Percentiles rank a stretch among this genome's conserved stretches.
phyloP scores from a whole-genome alignment of 83 land plant genomes.

The Picea mariana region DNA sequence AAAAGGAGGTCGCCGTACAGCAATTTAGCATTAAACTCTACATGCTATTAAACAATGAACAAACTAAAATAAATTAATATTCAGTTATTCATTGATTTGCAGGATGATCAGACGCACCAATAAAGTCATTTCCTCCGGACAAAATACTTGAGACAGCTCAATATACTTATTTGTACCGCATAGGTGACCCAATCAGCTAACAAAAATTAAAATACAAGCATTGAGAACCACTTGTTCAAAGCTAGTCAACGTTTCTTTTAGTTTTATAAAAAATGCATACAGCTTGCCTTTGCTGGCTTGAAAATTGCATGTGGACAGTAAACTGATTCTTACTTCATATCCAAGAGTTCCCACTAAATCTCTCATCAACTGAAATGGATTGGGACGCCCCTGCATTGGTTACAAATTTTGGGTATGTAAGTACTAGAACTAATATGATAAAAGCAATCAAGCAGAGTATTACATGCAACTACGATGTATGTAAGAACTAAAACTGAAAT shows the following conservation, averaged over 20 bases:
- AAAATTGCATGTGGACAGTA: not conserved
- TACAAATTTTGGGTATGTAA: not conserved
- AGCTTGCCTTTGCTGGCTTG: not conserved
- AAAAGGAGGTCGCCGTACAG: not conserved
- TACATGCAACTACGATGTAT: not conserved
- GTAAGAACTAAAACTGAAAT: not conserved
- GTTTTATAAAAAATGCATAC: not conserved
- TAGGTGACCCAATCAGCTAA: not conserved
- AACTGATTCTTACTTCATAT: constrained; percentile 33
- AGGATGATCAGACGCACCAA: not conserved
- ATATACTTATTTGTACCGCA: not conserved
- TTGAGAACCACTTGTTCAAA: not conserved
- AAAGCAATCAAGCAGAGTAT: not conserved
- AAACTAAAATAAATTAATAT: too few species aligned
- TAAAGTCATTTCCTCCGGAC: not conserved
- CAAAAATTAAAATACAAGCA: not conserved
- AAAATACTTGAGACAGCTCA: not conserved
- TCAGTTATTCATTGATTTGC: not conserved
- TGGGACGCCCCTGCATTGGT: constrained; percentile 39
- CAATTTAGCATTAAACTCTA: not conserved
- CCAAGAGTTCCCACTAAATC: constrained; percentile 45
- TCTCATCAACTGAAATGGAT: constrained; percentile 46
- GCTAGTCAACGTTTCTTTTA: not conserved
- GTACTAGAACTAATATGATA: not conserved
- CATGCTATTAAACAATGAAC: not conserved